These are phyloP conservation scores for Phaseolus coccineus DNA, from an alignment of 331 rosid species.

Conservation along the genomic window DNA sequence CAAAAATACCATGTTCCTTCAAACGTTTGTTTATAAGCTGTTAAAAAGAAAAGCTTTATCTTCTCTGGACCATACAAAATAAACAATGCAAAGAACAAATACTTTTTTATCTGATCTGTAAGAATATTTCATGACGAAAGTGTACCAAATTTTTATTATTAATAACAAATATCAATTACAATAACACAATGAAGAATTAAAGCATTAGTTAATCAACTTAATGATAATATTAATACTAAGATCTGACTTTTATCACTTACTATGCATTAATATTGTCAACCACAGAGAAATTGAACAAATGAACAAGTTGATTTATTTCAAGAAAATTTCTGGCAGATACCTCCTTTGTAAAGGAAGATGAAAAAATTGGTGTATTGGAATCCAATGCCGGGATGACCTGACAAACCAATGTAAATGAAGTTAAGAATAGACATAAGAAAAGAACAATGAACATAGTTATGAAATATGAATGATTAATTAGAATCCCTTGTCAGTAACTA, in stretches of 20 bases:
- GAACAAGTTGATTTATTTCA: slow-evolving; percentile 17
- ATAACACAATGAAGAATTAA: slow-evolving; percentile 16
- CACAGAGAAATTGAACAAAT: background rate
- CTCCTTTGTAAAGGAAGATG: slow-evolving; percentile 99
- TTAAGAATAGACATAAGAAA: slow-evolving; percentile 6
- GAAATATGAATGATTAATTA: slow-evolving; percentile 57
- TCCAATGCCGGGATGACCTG: slow-evolving; percentile 65
- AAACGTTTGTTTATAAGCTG: slow-evolving; percentile 94
- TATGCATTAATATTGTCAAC: slow-evolving; percentile 15
- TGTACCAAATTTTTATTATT: slow-evolving; percentile 1
- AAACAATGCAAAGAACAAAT: slow-evolving; percentile 41
- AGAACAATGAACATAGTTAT: slow-evolving; percentile 50
- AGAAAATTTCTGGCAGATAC: slow-evolving; percentile 47
- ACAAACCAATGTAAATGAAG: slow-evolving; percentile 18
- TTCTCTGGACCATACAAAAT: slow-evolving; percentile 41
- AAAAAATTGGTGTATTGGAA: slow-evolving; percentile 82
- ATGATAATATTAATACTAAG: slow-evolving; percentile 29
- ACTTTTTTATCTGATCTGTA: too few species aligned
- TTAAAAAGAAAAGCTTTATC: slow-evolving; percentile 42
- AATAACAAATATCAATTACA: slow-evolving; percentile 8
- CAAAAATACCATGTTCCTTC: slow-evolving; percentile 92
- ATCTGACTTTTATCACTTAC: slow-evolving; percentile 24
- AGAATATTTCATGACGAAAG: slow-evolving; percentile 24
- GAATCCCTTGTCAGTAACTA: background rate
- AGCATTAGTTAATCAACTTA: slow-evolving; percentile 40